Evolutionary conservation across 441 rosid species (phyloP), one percentile per base, ranked within the genome.

Genomic region (Rhodomyrtus psidioides): DNA sequence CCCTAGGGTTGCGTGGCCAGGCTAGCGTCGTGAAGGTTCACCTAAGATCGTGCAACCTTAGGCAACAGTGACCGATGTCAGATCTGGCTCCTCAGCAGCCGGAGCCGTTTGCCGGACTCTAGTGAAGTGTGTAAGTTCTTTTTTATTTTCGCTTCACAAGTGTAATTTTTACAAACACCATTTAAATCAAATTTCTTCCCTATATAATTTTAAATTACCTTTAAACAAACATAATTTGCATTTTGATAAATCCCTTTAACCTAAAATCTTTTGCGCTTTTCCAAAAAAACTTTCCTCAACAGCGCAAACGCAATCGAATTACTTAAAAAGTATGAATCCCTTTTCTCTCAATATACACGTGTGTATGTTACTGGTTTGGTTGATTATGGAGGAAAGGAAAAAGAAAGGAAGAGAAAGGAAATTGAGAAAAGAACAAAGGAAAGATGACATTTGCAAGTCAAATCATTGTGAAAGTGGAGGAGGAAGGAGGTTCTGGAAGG

Each of bases 21-120:
- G 12, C 1, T 4, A 1, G 10, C 39, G 2, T 30, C 3, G 1
- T 62, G 23, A 34, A 9, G 30, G 70, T 17, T 59, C 10, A 19
- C 44, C 1, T 28, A 1, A 28, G 44, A 9, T 62, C 34, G 9
- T 28, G 44, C 75, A 62, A 30, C 13, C 21, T 59, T 19, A 15
- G 7, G 34, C 28, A 34, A 6, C 0, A 1, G 1, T 8, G 2
- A 1, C 6, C 28, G 23, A 62, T 62, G 24, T 24, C 5, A 17
- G 6, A 62, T 30, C 75, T 30, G 5, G 75, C 75, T 30, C 2
- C 6, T 23, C 0, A 28, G 0, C 9, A 12, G 12, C 5, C 0
- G 0, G 9, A 62, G 44, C 24, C 12, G 3, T 28, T 60, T 6
- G 6, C 12, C 3, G 0, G 1, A 2, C 13, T 2, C 21, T 1